Base-by-base conservation (phyloP, 2,329 filamentous ascomycete species). In the Huntiella bhutanensis region DNA sequence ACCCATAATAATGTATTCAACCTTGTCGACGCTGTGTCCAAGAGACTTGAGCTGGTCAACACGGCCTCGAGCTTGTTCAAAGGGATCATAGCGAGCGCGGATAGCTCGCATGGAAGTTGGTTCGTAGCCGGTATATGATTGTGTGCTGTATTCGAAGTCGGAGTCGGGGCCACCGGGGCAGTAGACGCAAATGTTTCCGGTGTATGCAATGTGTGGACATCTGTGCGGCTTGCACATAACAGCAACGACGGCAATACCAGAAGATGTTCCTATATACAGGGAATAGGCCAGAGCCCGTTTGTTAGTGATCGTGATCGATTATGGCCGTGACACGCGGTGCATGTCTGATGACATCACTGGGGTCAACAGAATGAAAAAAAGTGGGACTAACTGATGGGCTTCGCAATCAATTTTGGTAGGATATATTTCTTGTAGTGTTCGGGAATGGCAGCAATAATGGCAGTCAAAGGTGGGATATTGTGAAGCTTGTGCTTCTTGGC, bases 361-460 rank as follows among this genome's bases (percentile, higher is more conserved):
- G 22, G 22, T 28, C 22, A 28, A 10, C 7, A 28, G n/a, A 13
- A 6, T 19, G 4, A 17, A 15, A 28, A 28, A 47, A 34, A 32
- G 33, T 47, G 16, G 32, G 12, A 44, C 71, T 56, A 70, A 81
- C 83, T 73, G 50, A 98, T 96, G 1, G 91, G 91, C 64, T 98
- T 98, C 19, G 92, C 91, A 55, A 98, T 86, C 52, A 98, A 69
- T 64, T 94, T 94, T 15, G 87, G 91, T 51, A 96, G 65, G 51
- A 98, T 95, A 57, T 96, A 96, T 66, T 96, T 98, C 69, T 96
- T 98, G 67, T 96, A 95, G 61, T 96, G 87, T 60, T 98, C 91
- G n/a, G 92, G 92, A 33, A 98, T 88, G 7, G 91, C 91, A 46
- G 91, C 85, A 58, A 98, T 96, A 58, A 98, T 98, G 50, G 91